Conservation (phyloP, 176 grass and related monocot species). For the Coix lacrymajobi region DNA sequence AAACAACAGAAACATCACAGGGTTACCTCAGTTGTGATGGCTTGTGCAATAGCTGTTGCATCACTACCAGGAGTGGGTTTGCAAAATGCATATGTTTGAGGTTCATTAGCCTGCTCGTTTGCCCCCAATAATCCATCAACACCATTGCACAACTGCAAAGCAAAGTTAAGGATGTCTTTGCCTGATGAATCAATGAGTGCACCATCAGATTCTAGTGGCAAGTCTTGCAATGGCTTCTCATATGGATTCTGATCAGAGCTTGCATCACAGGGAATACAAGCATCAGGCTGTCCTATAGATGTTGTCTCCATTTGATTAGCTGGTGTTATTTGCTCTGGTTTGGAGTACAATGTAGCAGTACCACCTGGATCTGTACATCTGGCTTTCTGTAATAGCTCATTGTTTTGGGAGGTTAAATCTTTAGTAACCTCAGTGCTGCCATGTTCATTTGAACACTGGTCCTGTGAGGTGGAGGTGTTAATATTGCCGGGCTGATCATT, state of each 20-base stretch:
- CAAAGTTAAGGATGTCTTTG: neutral
- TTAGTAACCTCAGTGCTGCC: neutral
- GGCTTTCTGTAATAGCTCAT: conserved; percentile 9
- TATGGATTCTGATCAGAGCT: conserved; percentile 10
- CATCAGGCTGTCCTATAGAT: conserved; percentile 8
- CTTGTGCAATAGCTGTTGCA: neutral
- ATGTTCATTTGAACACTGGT: conserved; percentile 5
- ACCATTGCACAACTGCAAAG: neutral
- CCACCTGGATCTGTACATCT: neutral
- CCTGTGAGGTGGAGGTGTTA: neutral
- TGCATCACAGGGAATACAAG: neutral
- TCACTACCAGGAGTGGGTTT: neutral
- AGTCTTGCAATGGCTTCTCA: conserved; percentile 20
- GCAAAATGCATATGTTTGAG: neutral
- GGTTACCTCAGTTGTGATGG: conserved; percentile 23
- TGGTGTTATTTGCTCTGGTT: conserved; percentile 9
- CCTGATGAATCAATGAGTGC: neutral
- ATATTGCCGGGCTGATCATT: conserved; percentile 3
- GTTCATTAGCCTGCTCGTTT: neutral
- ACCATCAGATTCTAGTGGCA: conserved; percentile 19
- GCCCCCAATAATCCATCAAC: neutral
- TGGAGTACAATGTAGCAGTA: conserved; percentile 9
- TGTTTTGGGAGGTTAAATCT: conserved; percentile 31
- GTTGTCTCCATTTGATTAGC: neutral
- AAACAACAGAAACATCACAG: neutral